Percentiles rank a stretch among this genome's conserved stretches.
These are phyloP conservation scores for Aspergillus baeticus DNA, from an alignment of 495 filamentous ascomycete species.

Conservation along the genomic window DNA sequence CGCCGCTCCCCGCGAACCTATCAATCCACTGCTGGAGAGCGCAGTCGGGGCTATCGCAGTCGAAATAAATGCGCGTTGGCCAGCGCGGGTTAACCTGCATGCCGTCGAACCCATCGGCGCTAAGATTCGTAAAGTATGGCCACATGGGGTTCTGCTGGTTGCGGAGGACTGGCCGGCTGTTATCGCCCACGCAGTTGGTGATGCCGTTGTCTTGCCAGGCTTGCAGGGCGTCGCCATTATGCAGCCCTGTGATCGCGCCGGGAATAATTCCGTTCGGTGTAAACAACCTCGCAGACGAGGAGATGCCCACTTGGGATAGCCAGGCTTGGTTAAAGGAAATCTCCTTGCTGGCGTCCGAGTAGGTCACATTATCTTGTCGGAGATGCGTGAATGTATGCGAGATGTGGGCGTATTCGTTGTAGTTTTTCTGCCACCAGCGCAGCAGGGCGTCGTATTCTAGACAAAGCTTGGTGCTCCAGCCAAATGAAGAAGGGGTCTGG, in stretches of 20 bases:
- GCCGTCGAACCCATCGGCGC: conserved; percentile 53
- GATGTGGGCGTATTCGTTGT: conserved; percentile 52
- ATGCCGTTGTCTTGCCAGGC: conserved; percentile 61
- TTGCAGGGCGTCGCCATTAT: conserved; percentile 61
- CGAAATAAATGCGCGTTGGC: conserved; percentile 65
- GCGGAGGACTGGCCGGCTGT: conserved; percentile 53
- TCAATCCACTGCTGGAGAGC: conserved; percentile 59
- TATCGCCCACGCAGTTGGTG: conserved; percentile 60
- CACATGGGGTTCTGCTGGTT: conserved; percentile 52
- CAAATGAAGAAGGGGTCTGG: conserved; percentile 38
- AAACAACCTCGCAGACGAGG: conserved; percentile 41
- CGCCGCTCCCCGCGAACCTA: conserved; percentile 52
- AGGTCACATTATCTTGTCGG: conserved; percentile 60
- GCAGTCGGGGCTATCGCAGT: conserved; percentile 57
- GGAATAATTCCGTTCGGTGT: conserved; percentile 57
- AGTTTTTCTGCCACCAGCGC: conserved; percentile 49
- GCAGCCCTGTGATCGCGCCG: conserved; percentile 62
- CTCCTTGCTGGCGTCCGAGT: conserved; percentile 54
- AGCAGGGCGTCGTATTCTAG: conserved; percentile 48
- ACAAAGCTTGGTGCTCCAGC: conserved; percentile 50
- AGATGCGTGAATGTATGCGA: conserved; percentile 66
- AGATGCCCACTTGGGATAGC: conserved; percentile 51
- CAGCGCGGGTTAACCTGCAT: conserved; percentile 60
- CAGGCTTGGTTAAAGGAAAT: conserved; percentile 61
- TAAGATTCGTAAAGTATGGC: conserved; percentile 53